These are phyloP conservation scores for Penicillium argentinense DNA, from an alignment of 495 filamentous ascomycete genomes.

Conservation along the genomic window DNA sequence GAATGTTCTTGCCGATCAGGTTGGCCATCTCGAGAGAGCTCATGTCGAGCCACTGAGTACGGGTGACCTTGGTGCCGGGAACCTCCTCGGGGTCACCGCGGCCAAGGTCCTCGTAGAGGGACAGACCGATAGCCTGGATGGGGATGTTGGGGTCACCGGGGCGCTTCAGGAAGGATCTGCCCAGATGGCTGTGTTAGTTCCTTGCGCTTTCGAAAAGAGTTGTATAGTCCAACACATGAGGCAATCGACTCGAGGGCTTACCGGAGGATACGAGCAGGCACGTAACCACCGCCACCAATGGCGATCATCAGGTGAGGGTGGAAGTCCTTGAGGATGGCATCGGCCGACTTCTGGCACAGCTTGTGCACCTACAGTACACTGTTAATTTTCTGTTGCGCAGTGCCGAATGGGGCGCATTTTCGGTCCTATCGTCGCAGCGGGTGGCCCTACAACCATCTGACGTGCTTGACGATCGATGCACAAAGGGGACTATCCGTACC, in stretches of 20 bases:
- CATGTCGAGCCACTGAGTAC: constrained; percentile 97
- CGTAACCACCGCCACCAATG: constrained; percentile 96
- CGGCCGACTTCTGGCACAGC: constrained; percentile 83
- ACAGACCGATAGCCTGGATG: constrained; percentile 98
- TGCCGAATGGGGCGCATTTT: neutral
- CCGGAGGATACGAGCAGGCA: constrained; percentile 94
- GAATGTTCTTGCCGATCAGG: constrained; percentile 92
- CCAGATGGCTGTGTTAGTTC: constrained; percentile 1
- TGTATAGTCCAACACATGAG: too few relatives aligned
- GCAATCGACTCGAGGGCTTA: constrained; percentile 26
- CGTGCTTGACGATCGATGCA: constrained; percentile 1
- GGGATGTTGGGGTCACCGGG: constrained; percentile 90
- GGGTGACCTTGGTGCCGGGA: constrained; percentile 89
- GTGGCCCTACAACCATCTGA: neutral
- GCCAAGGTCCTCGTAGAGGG: constrained; percentile 86
- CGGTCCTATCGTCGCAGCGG: neutral
- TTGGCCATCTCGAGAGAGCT: constrained; percentile 84
- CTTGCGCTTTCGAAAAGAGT: neutral
- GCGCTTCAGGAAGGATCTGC: constrained; percentile 88
- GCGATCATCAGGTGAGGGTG: constrained; percentile 96
- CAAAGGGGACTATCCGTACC: constrained; percentile 47
- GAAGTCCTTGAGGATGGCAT: constrained; percentile 77
- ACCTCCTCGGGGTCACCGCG: constrained; percentile 62
- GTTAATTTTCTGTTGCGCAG: too few relatives aligned
- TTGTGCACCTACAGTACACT: constrained; percentile 77